Percentiles rank a stretch among this genome's conserved stretches.
Evolutionary conservation across 257 asterid genomes (phyloP).

Genomic region (Mentha longifolia): DNA sequence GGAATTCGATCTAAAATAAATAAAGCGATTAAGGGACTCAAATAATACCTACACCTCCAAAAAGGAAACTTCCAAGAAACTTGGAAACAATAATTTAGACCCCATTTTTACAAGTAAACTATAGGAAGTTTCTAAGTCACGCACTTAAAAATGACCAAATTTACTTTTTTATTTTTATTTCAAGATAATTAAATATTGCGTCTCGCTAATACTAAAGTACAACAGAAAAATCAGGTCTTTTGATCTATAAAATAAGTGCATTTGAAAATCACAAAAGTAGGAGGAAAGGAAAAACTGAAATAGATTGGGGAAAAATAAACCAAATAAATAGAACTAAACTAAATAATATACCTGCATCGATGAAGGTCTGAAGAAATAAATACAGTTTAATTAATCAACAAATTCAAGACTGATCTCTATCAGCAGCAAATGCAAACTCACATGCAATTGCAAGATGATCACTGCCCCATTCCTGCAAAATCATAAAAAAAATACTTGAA

Average conservation of each 20-base stretch:
- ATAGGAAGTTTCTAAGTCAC: neutral
- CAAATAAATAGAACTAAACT: neutral
- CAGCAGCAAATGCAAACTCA: conserved; percentile 72
- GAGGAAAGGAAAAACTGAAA: neutral
- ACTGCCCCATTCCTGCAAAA: conserved; percentile 84
- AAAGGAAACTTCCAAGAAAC: conserved; percentile 5
- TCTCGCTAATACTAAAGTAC: neutral
- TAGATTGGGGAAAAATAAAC: neutral
- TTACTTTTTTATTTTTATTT: neutral
- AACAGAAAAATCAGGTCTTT: neutral
- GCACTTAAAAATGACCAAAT: neutral
- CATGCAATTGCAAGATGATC: conserved; percentile 94
- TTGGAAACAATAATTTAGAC: neutral
- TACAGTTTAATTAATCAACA: neutral
- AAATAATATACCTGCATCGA: neutral
- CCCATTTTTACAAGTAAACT: neutral
- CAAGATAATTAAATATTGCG: neutral
- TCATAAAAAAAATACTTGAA: neutral
- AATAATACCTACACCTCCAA: neutral
- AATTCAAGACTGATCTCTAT: conserved; percentile 28
- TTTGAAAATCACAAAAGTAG: neutral
- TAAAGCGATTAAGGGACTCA: neutral
- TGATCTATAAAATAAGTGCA: neutral
- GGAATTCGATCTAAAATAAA: neutral
- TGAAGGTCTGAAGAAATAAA: neutral